Base-by-base conservation (phyloP, 768 basidiomycete genomes). In the Boletus insuetus region DNA sequence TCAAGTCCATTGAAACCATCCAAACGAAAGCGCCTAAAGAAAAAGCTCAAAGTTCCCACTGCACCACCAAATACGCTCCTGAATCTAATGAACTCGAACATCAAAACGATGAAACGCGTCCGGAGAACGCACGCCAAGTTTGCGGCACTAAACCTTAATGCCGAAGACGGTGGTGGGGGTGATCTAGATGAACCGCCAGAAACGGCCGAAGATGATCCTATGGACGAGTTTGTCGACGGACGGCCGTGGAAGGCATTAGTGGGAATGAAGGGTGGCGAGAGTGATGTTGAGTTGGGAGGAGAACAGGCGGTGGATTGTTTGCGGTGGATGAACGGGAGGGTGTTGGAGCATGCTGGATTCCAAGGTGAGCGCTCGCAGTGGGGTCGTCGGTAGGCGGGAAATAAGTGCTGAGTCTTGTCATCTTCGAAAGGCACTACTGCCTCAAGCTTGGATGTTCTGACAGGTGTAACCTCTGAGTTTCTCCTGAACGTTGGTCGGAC, bases 341-440 rank as follows among this genome's bases (percentile, higher is more conserved):
- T 96, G 48, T 65, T 97, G 63, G 93, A 96, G 62, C 95, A 97
- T 75, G 79, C 81, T 46, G 94, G 94, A 3, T 97, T 97, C 65
- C 95, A 97, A 78, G 91, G 94, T 89, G 53, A 53, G 84, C 72
- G 54, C 16, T 41, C 20, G 39, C 32, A 31, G 51, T 20, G 34
- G 26, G 38, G 5, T 43, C 34, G 5, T 40, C 20, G 16, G 38
- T 12, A 8, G 31, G 38, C 31, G 26, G 43, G 31, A 34, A n/a
- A 14, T 29, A 45, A 12, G 32, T 6, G 16, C 52, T 58, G 47
- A 67, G 47, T 20, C n/a, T 42, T 39, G 29, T 39, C 41, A 24
- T 29, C n/a, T 46, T 53, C 22, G 8, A 43, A 45, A 89, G 93
- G 92, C 43, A 69, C 91, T 13, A 88, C 91, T n/a, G 79, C 82